Evolutionary conservation across 306 rosid genomes (phyloP).

Genomic region (Quercus agrifolia): DNA sequence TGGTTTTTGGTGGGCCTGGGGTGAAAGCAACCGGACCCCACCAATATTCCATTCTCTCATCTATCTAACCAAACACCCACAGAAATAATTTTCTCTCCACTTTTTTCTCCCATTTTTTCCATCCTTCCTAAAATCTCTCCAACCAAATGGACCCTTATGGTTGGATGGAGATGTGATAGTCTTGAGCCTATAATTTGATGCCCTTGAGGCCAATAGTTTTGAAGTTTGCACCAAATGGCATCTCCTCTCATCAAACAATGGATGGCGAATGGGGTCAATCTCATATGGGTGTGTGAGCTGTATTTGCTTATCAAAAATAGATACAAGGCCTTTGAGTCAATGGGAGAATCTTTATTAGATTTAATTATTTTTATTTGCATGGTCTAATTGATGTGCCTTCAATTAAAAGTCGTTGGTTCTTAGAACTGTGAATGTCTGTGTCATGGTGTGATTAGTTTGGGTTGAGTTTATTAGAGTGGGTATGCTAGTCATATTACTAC

Average conservation of each 20-base stretch:
- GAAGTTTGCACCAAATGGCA: background rate
- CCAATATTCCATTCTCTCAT: no score
- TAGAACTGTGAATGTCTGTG: background rate
- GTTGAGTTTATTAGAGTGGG: background rate
- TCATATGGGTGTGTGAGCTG: background rate
- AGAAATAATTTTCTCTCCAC: no score
- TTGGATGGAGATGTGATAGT: background rate
- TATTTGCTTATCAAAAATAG: background rate
- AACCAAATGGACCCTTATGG: background rate
- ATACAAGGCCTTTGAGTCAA: background rate
- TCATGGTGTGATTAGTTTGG: background rate
- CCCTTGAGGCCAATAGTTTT: background rate
- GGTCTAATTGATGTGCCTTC: background rate
- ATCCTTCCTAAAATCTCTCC: no score
- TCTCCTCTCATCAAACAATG: background rate
- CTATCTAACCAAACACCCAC: no score
- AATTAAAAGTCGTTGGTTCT: background rate
- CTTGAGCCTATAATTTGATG: background rate
- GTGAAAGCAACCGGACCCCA: no score
- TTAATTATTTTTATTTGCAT: background rate
- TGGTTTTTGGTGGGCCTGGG: no score
- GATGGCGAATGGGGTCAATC: background rate
- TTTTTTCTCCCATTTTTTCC: no score
- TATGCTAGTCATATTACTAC: background rate
- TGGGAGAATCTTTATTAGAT: background rate